phyloP scores from a whole-genome alignment of 2,329 filamentous ascomycete genomes.

The Lithohypha guttulata region DNA sequence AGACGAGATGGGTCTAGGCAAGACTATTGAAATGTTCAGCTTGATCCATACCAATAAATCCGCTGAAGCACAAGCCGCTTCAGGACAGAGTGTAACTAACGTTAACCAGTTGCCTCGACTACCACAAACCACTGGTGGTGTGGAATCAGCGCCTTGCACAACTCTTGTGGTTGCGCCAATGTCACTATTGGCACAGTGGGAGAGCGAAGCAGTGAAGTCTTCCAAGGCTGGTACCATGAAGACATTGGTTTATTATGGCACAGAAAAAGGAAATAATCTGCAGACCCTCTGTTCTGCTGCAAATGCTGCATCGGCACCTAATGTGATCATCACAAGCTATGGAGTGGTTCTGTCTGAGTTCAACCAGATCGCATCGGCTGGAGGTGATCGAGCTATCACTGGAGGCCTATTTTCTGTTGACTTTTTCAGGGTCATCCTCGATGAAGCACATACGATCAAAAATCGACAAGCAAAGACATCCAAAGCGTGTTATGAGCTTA shows the following conservation, averaged over 20 bases:
- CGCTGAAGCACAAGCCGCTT: conserved; percentile 32
- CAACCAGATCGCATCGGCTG: conserved; percentile 57
- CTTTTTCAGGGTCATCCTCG: conserved; percentile 90
- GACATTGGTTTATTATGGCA: conserved; percentile 82
- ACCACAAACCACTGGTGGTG: conserved; percentile 43
- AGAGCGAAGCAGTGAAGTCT: conserved; percentile 85
- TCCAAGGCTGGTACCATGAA: conserved; percentile 75
- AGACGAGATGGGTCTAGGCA: conserved; percentile 94
- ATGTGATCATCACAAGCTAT: conserved; percentile 90
- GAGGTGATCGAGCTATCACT: conserved; percentile 54
- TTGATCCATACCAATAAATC: conserved; percentile 75
- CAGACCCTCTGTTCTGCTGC: conserved; percentile 65
- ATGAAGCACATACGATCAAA: conserved; percentile 93
- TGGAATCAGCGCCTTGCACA: conserved; percentile 68
- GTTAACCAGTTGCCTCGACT: conserved; percentile 55
- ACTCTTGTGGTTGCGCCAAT: conserved; percentile 95
- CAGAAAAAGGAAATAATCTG: conserved; percentile 69
- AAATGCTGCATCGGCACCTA: conserved; percentile 66
- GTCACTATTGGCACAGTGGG: conserved; percentile 93
- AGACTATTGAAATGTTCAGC: conserved; percentile 97
- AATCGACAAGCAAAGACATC: conserved; percentile 83
- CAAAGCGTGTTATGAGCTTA: conserved; percentile 84
- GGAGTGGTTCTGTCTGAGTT: conserved; percentile 86
- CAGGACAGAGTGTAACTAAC: conserved; percentile 29
- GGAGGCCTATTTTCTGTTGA: conserved; percentile 79